Base-by-base conservation (phyloP, 306 rosid species). In the Quercus bicolor region DNA sequence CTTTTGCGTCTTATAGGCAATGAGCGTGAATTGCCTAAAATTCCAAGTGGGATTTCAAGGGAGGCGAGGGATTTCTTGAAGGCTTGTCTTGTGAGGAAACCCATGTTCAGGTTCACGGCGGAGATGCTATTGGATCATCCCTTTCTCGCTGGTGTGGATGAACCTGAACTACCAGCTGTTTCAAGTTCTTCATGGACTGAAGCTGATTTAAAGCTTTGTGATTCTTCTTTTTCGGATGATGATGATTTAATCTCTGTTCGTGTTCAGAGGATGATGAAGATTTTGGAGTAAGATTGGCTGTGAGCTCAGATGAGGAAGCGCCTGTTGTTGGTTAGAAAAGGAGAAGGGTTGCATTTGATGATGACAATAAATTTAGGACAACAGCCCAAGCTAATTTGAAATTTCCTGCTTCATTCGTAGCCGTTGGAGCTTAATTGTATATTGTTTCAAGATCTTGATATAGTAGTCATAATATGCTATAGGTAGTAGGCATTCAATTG, bases 91-190 rank as follows among this genome's bases (percentile, higher is more conserved):
- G 83, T 80, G 34, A 62, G 51, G 64, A 70, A 31, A 1, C 16
- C 78, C 6, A n/a, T 20, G 71, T 59, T 7, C 12, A 75, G 86
- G 24, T 75, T 83, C 43, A 83, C 78, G 28, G 77, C 84, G 18
- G 81, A 83, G 73, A 79, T 75, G 80, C 64, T 83, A 1, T 20
- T 83, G 83, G 21, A 10, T 21, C 64, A 61, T 51, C 75, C 72
- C 6, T 77, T 82, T 23, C 10, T 62, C 1, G 12, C 6, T 33
- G 6, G 43, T 37, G 43, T 37, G 43, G 43, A 37, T 37, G 43
- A 37, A 37, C 43, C 10, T 37, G 43, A 37, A 37, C 43, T 37
- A 37, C 43, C 43, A 2, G 10, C n/a, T 62, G 1, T 33, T 62
- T 7, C 43, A 7, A 57, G 64, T 57, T 57, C 21, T 57, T 57